phyloP scores from a whole-genome alignment of 768 basidiomycete genomes.

The Rhizopogon roseolus region DNA sequence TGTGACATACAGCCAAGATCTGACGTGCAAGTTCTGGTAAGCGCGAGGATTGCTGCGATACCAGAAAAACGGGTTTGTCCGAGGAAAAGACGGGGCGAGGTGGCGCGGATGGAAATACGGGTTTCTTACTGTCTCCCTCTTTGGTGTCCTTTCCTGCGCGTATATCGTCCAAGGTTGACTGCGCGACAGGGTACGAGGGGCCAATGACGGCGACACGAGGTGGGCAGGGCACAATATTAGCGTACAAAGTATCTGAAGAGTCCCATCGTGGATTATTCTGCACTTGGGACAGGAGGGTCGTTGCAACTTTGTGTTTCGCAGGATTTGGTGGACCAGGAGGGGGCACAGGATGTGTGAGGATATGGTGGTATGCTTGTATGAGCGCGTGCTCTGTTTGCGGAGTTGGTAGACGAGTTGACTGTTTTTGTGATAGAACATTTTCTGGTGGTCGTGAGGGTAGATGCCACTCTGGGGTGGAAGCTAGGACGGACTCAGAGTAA shows the following conservation, averaged over 20 bases:
- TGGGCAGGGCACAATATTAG: conserved; percentile 49
- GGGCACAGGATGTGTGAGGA: conserved; percentile 65
- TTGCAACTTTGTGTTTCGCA: conserved; percentile 69
- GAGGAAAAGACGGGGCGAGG: conserved; percentile 36
- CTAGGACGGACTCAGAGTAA: conserved; percentile 68
- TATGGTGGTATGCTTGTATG: conserved; percentile 69
- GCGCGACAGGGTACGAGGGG: conserved; percentile 59
- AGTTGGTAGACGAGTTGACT: conserved; percentile 32
- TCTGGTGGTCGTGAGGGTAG: conserved; percentile 42
- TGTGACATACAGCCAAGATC: conserved; percentile 57
- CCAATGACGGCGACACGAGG: conserved; percentile 61
- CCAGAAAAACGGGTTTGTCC: conserved; percentile 56
- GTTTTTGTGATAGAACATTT: conserved; percentile 13
- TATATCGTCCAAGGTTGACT: conserved; percentile 23
- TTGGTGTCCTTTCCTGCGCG: conserved; percentile 41
- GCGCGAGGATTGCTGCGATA: conserved; percentile 59
- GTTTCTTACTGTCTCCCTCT: conserved; percentile 41
- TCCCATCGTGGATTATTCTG: conserved; percentile 65
- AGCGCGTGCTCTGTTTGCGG: conserved; percentile 63
- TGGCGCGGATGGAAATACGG: conserved; percentile 28
- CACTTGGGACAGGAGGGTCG: conserved; percentile 58
- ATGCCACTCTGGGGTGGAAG: conserved; percentile 64
- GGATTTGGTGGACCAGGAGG: conserved; percentile 48
- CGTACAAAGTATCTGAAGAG: conserved; percentile 60
- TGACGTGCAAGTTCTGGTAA: conserved; percentile 63